Evolutionary conservation across 1,284 basidiomycete genomes (phyloP), one percentile per base, ranked within the genome.

Genomic region (Gomphus bonarii): DNA sequence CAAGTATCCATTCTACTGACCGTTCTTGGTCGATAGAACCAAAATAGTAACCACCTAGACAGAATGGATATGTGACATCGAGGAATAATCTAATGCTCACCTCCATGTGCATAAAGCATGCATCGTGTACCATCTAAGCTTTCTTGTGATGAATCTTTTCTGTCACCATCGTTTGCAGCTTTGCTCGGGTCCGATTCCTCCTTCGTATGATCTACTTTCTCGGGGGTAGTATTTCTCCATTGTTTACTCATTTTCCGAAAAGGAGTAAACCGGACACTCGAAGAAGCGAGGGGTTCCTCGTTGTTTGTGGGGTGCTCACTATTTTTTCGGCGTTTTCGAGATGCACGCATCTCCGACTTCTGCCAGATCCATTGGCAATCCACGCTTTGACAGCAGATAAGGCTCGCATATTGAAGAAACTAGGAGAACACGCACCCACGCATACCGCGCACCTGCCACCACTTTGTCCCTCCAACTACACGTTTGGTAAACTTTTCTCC

Each of bases 371-470:
- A 97, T 69, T 98, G 91, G 1, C 80, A 91, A 64, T 92, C 84
- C 11, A 95, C 75, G 18, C 89, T 92, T 51, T 43, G 60, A 25
- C 63, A 11, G 30, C n/a, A 44, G 35, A 12, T 48, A 40, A 50
- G 16, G 11, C 46, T 18, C 49, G 54, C 3, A 25, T 38, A 5
- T 33, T 36, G n/a, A 42, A 14, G 49, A 18, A 53, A 18, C n/a
- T 33, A 47, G 48, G 40, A 61, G 10, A 9, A 42, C 22, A 65
- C 75, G 56, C 63, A 92, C 88, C 78, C 91, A 66, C 74, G 73
- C 59, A 82, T 69, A n/a, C 86, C 84, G 36, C 91, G 82, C 18
- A 93, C 88, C 68, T 95, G 94, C 95, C 95, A 98, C 94, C 95
- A 98, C 65, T 93, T 93, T 7, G 84, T 83, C 1, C 95, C 95